phyloP scores from a whole-genome alignment of 345 rosid species.

The Raphanus sativus region DNA sequence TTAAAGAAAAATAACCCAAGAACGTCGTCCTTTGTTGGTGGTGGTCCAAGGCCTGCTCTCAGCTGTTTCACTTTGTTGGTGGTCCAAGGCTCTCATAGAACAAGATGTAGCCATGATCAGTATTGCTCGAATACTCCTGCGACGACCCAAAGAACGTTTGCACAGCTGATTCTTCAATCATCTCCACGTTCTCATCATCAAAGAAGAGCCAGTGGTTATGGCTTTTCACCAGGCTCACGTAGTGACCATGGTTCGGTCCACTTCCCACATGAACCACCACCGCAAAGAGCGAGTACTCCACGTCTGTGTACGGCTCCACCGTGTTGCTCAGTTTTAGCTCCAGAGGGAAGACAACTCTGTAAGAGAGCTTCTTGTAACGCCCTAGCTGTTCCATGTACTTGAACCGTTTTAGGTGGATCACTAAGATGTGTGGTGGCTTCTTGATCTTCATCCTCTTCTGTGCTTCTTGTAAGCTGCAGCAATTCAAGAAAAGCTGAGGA shows the following conservation, averaged over 20 bases:
- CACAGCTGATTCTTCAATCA: conserved; percentile 96
- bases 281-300: conserved; percentile 89
- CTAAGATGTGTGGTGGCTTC: conserved; percentile 90
- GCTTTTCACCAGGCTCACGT: conserved; percentile 97
- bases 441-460: conserved; percentile 99
- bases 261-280: conserved; percentile 99
- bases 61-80: conserved; percentile 11
- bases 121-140: conserved; percentile 92
- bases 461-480: conserved; percentile 85
- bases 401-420: conserved; percentile 92
- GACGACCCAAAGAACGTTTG: conserved; percentile 98
- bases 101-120: conserved; percentile 97
- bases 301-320: conserved; percentile 75
- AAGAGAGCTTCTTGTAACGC: conserved; percentile 91
- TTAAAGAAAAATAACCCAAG: background rate
- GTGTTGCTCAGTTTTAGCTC: conserved; percentile 97
- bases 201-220: conserved; percentile 98
- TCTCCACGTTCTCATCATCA: conserved; percentile 96
- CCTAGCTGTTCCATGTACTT: conserved; percentile 96
- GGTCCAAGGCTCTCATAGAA: conserved; percentile 85
- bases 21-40: background rate
- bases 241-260: conserved; percentile 96
- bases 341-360: conserved; percentile 88
- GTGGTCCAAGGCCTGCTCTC: background rate
- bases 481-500: background rate